These are phyloP conservation scores for Podaxis sp. DNA, from an alignment of 768 basidiomycete species.

Conservation along the genomic window DNA sequence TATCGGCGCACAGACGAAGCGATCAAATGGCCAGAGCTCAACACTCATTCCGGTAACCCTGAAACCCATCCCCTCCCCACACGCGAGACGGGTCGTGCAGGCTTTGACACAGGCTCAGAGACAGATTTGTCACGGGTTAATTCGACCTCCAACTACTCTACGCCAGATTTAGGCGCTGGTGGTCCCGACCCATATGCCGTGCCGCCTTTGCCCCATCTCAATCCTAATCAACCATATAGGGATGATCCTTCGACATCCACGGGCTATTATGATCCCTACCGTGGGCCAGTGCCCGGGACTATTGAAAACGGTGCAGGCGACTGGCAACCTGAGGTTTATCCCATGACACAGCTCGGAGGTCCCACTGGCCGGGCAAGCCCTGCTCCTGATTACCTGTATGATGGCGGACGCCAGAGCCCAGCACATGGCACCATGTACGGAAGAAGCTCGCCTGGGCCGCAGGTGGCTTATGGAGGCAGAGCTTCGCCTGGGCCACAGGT, in stretches of 20 bases:
- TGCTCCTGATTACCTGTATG: conserved; percentile 33
- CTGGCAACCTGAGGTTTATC: conserved; percentile 56
- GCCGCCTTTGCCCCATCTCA: conserved; percentile 76
- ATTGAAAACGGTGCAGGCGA: conserved; percentile 44
- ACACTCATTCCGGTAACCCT: conserved; percentile 43
- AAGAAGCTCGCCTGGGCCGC: conserved; percentile 24
- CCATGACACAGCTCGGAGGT: conserved; percentile 49
- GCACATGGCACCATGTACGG: conserved; percentile 33
- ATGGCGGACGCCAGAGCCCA: conserved; percentile 31
- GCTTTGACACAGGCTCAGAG: conserved; percentile 68
- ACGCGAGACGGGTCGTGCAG: conserved; percentile 63
- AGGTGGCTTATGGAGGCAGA: conserved; percentile 26
- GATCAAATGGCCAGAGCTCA: conserved; percentile 90
- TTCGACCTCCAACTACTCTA: conserved; percentile 40
- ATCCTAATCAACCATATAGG: conserved; percentile 71
- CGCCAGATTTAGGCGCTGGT: conserved; percentile 43
- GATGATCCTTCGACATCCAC: conserved; percentile 56
- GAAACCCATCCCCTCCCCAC: conserved; percentile 66
- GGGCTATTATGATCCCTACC: conserved; percentile 77
- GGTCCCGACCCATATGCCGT: conserved; percentile 71
- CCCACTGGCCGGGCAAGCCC: conserved; percentile 28
- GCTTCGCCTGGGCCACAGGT: conserved; percentile 25
- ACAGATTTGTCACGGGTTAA: conserved; percentile 50
- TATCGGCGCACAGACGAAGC: conserved; percentile 53
- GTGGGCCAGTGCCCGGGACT: conserved; percentile 66